A percentile compares a stretch with the other conserved stretches of the same genome.
These are phyloP conservation scores for Glomus cerebriforme DNA, from an alignment of 192 early-diverging fungal species.

Conservation along the genomic window DNA sequence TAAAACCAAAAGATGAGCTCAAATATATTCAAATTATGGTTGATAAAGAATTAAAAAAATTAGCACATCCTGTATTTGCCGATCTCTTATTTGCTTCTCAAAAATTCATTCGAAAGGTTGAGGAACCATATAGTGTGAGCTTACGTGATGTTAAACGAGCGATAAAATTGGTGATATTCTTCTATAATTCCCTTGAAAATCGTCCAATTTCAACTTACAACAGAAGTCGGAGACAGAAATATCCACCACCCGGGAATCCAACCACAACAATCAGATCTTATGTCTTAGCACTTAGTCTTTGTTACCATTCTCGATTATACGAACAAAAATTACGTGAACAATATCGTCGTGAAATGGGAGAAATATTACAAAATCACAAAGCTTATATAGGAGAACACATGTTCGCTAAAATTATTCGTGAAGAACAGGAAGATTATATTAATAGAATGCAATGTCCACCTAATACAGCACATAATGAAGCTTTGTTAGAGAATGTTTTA, in stretches of 20 bases:
- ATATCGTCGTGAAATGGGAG: neutral
- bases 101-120: constrained; percentile 25
- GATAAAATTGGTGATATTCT: neutral
- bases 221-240: neutral
- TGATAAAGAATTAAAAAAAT: neutral
- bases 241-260: neutral
- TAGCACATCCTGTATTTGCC: neutral
- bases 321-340: neutral
- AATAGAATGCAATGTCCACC: neutral
- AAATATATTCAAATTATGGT: neutral
- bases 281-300: constrained; percentile 22
- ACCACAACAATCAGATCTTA: neutral
- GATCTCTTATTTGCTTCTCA: constrained; percentile 24
- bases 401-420: neutral
- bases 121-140: constrained; percentile 24
- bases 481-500: constrained; percentile 18
- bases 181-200: neutral
- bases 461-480: constrained; percentile 4
- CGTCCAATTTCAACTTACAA: neutral
- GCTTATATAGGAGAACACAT: neutral
- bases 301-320: neutral
- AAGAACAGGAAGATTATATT: constrained; percentile 28
- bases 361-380: constrained; percentile 20
- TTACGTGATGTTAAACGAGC: constrained; percentile 31
- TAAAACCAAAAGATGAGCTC: neutral